Base-by-base conservation (phyloP, 2,329 filamentous ascomycete species). In the Fusarium incarnatum region DNA sequence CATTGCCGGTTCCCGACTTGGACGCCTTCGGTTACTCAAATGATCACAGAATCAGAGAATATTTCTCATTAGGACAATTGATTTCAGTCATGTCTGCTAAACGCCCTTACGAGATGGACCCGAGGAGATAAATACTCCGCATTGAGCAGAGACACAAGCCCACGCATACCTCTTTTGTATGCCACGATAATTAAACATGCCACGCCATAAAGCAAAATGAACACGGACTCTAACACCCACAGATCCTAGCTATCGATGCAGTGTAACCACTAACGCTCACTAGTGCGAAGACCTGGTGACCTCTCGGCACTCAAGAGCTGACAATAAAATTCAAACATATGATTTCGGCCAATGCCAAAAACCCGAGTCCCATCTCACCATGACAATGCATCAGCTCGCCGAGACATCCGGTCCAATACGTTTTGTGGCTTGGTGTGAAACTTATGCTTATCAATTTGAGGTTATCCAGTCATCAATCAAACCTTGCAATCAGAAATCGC, bases 261-360 rank as follows among this genome's bases (percentile, higher is more conserved):
- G 25, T 45, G 28, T n/a, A 37, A 27, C 10, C 44, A 52, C 46
- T 23, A 57, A 25, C 20, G 7, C 10, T 4, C n/a, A 20, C 32
- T 45, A 27, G 30, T 58, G 12, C n/a, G 13, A 41, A 41, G 34
- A 16, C 41, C 44, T 64, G 41, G 28, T 59, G 40, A 64, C 52
- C 30, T 44, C 13, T 25, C 27, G 40, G n/a, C 40, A 65, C 23
- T 37, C 34, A 8, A 10, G 22, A 27, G n/a, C 6, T 28, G 60
- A 60, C 40, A 59, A 59, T 46, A 65, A 65, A 45, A 18, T 7
- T 8, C 22, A 49, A 32, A 42, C 47, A 54, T 11, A 56, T 45
- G 11, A 16, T 27, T 61, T 64, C 61, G 61, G 61, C 27, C 52
- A 41, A 22, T 41, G 13, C 11, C n/a, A 64, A 59, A 50, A 59